Percentiles rank a stretch among this genome's conserved stretches.
Conservation (phyloP, 768 basidiomycete species). For the Tylopilus intermedius region DNA sequence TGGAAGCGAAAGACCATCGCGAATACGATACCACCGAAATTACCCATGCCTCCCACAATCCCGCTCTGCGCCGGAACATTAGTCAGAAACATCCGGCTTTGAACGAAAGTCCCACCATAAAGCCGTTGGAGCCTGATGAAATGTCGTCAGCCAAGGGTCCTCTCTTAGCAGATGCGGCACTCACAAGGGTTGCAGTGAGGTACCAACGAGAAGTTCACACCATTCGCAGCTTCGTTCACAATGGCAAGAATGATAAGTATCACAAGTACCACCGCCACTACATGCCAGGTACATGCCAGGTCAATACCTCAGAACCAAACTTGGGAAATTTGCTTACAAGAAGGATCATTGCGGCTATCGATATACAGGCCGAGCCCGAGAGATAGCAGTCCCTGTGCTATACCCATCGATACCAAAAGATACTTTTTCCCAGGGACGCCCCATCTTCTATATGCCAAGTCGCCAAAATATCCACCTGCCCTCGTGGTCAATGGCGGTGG, state of each 20-base stretch:
- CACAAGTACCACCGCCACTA: background rate
- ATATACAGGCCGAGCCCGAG: conserved; percentile 38
- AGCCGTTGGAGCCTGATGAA: conserved; percentile 6
- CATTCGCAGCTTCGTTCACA: conserved; percentile 1
- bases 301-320: background rate
- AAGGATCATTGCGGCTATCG: conserved; percentile 18
- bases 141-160: background rate
- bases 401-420: conserved; percentile 1
- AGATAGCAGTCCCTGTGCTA: conserved; percentile 2
- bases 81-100: background rate
- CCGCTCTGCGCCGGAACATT: conserved; percentile 22
- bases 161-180: background rate
- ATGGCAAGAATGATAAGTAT: background rate
- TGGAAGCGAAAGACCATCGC: conserved; percentile 33
- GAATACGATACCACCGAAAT: conserved; percentile 45
- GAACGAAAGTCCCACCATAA: conserved; percentile 25
- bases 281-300: background rate
- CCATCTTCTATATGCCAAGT: conserved; percentile 4
- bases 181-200: conserved; percentile 8
- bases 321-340: conserved; percentile 11
- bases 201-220: conserved; percentile 3
- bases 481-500: background rate
- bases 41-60: conserved; percentile 37
- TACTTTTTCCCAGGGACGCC: conserved; percentile 8
- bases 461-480: conserved; percentile 5